phyloP scores from a whole-genome alignment of 495 filamentous ascomycete species.

The Pyrenopolyporus hunteri region DNA sequence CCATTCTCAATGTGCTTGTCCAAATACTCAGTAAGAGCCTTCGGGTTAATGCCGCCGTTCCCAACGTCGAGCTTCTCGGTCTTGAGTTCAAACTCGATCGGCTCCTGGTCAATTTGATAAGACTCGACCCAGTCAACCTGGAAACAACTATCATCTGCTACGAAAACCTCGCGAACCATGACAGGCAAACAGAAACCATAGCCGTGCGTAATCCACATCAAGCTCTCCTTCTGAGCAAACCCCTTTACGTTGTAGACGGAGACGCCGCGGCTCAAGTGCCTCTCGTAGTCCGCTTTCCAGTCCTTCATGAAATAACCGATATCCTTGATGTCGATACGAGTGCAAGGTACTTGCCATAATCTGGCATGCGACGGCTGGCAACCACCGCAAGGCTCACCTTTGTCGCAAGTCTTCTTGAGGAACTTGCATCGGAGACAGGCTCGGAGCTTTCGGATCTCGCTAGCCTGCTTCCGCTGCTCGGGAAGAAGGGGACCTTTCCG shows the following conservation, averaged over 20 bases:
- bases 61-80: slow-evolving; percentile 86
- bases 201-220: slow-evolving; percentile 84
- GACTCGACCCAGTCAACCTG: slow-evolving; percentile 88
- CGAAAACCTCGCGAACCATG: slow-evolving; percentile 86
- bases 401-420: slow-evolving; percentile 96
- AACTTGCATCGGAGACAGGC: slow-evolving; percentile 97
- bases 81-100: slow-evolving; percentile 78
- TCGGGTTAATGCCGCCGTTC: slow-evolving; percentile 77
- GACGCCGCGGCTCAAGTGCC: slow-evolving; percentile 82
- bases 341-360: slow-evolving; percentile 94
- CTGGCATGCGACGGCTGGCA: slow-evolving; percentile 92
- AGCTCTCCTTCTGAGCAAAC: slow-evolving; percentile 77
- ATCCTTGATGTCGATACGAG: slow-evolving; percentile 95
- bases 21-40: slow-evolving; percentile 81
- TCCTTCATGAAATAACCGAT: slow-evolving; percentile 98
- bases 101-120: slow-evolving; percentile 65
- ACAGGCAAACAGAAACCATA: slow-evolving; percentile 89
- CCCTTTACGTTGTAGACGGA: slow-evolving; percentile 93
- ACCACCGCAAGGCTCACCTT: slow-evolving; percentile 89
- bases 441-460: slow-evolving; percentile 89
- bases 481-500: slow-evolving; percentile 84
- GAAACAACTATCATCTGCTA: slow-evolving; percentile 90
- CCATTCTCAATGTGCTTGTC: slow-evolving; percentile 89
- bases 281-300: slow-evolving; percentile 93
- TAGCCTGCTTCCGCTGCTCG: slow-evolving; percentile 93